A percentile compares a stretch with the other conserved stretches of the same genome.
These are phyloP conservation scores for Wallacemonas sp. DNA, from an alignment of 208 protist species.

Conservation along the genomic window DNA sequence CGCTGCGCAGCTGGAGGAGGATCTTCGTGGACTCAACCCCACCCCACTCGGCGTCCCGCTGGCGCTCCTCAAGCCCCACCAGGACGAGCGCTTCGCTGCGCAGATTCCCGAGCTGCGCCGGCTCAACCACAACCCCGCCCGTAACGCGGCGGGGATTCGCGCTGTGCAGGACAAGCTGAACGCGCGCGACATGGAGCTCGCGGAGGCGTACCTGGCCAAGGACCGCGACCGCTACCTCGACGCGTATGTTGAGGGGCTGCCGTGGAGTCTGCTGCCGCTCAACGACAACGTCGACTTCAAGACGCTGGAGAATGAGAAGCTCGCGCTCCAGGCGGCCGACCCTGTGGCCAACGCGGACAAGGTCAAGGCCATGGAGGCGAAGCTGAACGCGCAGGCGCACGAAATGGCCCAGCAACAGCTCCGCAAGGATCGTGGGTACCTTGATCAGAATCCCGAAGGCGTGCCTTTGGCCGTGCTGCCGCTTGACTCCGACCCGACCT, in stretches of 20 bases:
- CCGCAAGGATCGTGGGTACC: constrained; percentile 55
- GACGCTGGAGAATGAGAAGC: constrained; percentile 46
- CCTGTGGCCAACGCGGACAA: constrained; percentile 23
- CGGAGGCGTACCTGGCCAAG: constrained; percentile 46
- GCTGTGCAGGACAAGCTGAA: constrained; percentile 47
- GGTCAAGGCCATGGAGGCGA: constrained; percentile 44
- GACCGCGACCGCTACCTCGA: constrained; percentile 74
- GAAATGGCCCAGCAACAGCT: constrained; percentile 59
- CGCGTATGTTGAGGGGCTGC: constrained; percentile 47
- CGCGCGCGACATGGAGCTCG: constrained; percentile 45
- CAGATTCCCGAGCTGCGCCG: constrained; percentile 63
- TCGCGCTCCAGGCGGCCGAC: constrained; percentile 32
- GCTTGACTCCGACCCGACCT: constrained; percentile 57
- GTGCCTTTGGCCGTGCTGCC: constrained; percentile 58
- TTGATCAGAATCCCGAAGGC: constrained; percentile 62
- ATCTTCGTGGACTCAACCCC: constrained; percentile 53
- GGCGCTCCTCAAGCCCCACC: constrained; percentile 57
- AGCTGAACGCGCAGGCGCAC: constrained; percentile 53
- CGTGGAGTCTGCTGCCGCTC: constrained; percentile 49
- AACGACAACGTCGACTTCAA: constrained; percentile 61
- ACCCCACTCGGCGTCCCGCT: constrained; percentile 71
- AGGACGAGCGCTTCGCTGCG: constrained; percentile 43
- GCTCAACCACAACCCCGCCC: constrained; percentile 51
- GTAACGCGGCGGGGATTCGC: constrained; percentile 53
- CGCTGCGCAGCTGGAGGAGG: constrained; percentile 43